These are phyloP conservation scores for Nitzschia palea DNA, from an alignment of 108 stramenopile genomes.

Conservation along the genomic window DNA sequence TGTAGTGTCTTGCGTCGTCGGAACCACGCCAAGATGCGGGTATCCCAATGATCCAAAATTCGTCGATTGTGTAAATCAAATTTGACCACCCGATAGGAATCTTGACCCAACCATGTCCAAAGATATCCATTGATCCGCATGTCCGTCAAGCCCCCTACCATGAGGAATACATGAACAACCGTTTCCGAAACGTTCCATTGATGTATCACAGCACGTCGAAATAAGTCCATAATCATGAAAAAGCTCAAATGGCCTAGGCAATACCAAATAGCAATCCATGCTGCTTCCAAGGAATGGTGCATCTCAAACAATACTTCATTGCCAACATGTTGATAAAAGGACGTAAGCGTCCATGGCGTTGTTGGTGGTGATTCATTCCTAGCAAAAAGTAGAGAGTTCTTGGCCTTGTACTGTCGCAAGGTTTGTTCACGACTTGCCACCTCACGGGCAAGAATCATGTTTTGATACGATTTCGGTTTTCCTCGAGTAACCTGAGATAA, in stretches of 20 bases:
- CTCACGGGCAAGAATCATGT: not conserved
- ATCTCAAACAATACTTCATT: not conserved
- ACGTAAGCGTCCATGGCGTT: not conserved
- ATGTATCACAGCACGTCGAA: not conserved
- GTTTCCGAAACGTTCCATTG: not conserved
- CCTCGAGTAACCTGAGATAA: not conserved
- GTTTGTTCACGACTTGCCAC: not conserved
- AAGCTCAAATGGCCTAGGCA: not conserved
- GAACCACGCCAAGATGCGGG: not conserved
- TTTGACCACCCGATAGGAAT: slow-evolving; percentile 5
- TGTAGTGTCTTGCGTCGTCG: not conserved
- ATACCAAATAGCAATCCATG: not conserved
- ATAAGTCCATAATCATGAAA: not conserved
- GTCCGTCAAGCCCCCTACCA: not conserved
- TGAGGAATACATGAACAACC: not conserved
- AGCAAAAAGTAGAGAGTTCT: no score
- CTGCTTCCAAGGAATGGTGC: not conserved
- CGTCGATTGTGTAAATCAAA: slow-evolving; percentile 17
- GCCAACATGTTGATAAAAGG: not conserved
- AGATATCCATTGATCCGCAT: slow-evolving; percentile 14
- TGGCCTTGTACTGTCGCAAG: not conserved
- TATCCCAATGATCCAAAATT: not conserved
- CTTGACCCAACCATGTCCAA: not conserved
- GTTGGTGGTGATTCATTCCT: not conserved
- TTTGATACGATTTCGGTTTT: not conserved